Conservation (phyloP, 2,329 filamentous ascomycete genomes). For the Colletotrichum graminicola region DNA sequence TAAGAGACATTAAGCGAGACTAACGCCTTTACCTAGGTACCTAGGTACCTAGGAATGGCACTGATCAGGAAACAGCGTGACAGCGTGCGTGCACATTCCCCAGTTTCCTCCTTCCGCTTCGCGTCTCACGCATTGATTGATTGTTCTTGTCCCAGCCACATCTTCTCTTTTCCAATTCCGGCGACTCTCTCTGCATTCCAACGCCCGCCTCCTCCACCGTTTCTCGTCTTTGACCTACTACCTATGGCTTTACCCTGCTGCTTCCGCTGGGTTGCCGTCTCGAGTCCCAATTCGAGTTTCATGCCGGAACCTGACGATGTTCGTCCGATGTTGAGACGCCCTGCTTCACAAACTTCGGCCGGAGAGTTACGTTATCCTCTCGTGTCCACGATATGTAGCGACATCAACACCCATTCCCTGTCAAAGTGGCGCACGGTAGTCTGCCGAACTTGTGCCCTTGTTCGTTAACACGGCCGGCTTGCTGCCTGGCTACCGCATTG, state of each 20-base stretch:
- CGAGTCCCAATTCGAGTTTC: background rate
- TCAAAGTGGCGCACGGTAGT: conserved; percentile 19
- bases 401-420: background rate
- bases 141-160: too few relatives aligned
- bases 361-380: conserved; percentile 2
- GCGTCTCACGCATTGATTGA: background rate
- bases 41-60: too few relatives aligned
- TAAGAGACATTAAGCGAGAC: background rate
- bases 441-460: background rate
- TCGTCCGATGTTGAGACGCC: background rate
- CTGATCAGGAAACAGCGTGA: too few relatives aligned
- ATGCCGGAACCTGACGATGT: conserved; percentile 9
- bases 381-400: conserved; percentile 1
- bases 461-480: background rate
- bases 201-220: conserved; percentile 5
- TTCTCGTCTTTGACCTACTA: background rate
- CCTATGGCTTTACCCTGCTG: conserved; percentile 5
- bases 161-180: conserved; percentile 19
- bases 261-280: background rate
- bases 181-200: background rate
- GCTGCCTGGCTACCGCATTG: background rate
- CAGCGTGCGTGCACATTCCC: background rate
- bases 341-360: background rate
- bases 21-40: too few relatives aligned
- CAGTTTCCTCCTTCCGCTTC: background rate